Evolutionary conservation across 352 stramenopile species (phyloP), one percentile per base, ranked within the genome.

Genomic region (Thalassiosira mediterranea): DNA sequence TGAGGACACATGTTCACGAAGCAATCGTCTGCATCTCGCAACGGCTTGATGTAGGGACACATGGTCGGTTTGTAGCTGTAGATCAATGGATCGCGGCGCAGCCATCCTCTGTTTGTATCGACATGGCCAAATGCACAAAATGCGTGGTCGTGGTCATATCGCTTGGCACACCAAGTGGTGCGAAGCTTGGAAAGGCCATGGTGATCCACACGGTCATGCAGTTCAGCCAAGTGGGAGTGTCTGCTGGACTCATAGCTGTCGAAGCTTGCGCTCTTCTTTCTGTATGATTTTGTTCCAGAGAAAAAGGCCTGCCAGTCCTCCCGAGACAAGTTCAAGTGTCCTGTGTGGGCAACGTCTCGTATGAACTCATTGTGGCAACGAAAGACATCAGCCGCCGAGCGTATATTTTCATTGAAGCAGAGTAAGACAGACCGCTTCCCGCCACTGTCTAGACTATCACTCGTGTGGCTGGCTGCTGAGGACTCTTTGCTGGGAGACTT

Each of bases 401-500:
- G 77, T 65, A 93, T 74, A 64, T 91, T 93, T 64, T 91, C 85
- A 58, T 93, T 93, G 59, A 93, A 93, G 66, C 88, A 93, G 32
- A 93, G 72, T 11, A 93, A 73, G 5, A 93, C 88, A 23, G 81
- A 77, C 60, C 84, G 75, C 57, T 91, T 91, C 38, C 40, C 48
- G 57, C 63, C 52, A 40, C 59, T 77, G 54, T 77, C 67, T n/a
- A 72, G 13, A 46, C 72, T 81, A 44, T 73, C 72, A 32, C 56
- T 65, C 10, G 61, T 58, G 26, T 73, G 31, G 49, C 49, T 79
- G 13, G 57, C 58, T 11, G 48, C n/a, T n/a, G n/a, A 62, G 11
- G 62, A 70, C 25, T 70, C 25, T 40, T 74, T 77, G 15, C 34
- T 37, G 21, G 48, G 54, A 59, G 37, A 19, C 44, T 51, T 79